Conservation (phyloP, 1,284 basidiomycete genomes). For the Ceratobasidium sp. region DNA sequence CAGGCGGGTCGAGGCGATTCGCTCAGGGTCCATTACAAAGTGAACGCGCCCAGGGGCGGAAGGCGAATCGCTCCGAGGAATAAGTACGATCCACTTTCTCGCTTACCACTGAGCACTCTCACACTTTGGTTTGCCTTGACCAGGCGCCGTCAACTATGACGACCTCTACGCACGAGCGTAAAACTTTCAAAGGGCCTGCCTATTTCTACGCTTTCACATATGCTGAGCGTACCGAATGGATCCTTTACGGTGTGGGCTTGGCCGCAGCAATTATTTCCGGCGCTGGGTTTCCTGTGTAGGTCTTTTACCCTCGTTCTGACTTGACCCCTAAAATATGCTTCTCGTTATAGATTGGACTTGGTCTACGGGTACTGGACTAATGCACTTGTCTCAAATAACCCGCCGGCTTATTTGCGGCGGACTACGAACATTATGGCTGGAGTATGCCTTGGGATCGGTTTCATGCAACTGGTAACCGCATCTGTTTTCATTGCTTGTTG, state of each 20-base stretch:
- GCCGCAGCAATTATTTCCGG: constrained; percentile 20
- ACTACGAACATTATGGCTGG: constrained; percentile 31
- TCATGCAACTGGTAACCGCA: constrained; percentile 17
- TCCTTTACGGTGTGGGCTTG: constrained; percentile 2
- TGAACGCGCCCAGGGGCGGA: not conserved
- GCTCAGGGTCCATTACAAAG: constrained; percentile 10
- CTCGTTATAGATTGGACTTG: constrained; percentile 11
- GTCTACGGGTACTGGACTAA: constrained; percentile 33
- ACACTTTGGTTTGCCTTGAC: not conserved
- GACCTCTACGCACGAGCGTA: not conserved
- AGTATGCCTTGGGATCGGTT: constrained; percentile 17
- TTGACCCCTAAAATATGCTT: not conserved
- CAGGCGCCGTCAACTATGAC: not conserved
- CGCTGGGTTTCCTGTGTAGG: constrained; percentile 32
- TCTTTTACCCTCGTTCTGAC: not conserved
- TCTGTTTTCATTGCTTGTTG: constrained; percentile 23
- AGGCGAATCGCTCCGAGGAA: constrained; percentile 26
- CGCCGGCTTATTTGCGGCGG: not conserved
- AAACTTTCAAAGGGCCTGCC: constrained; percentile 3
- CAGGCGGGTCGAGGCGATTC: constrained; percentile 18
- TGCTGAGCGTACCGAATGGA: constrained; percentile 23
- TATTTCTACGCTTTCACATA: constrained; percentile 34
- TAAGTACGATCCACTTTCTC: not conserved
- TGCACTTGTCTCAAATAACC: not conserved
- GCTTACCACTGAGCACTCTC: not conserved